Conservation (phyloP, 768 basidiomycete genomes). For the Mycena vitilis region DNA sequence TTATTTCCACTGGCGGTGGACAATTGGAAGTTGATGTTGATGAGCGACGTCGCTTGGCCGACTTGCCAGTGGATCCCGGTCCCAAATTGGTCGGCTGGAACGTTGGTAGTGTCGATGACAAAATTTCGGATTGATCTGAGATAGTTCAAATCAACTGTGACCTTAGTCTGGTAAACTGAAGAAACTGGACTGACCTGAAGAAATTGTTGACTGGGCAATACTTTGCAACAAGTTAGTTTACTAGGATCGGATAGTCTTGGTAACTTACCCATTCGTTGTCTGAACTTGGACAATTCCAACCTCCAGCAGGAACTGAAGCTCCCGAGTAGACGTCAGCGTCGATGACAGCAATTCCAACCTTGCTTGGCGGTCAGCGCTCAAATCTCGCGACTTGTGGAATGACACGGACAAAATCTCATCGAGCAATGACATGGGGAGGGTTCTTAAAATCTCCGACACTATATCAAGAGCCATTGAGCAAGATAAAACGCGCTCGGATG, state of each 20-base stretch:
- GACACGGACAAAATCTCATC: slow-evolving; percentile 42
- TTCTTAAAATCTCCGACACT: slow-evolving; percentile 46
- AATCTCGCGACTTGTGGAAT: background rate
- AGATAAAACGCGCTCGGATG: slow-evolving; percentile 39
- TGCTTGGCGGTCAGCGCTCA: background rate
- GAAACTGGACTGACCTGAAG: slow-evolving; percentile 50
- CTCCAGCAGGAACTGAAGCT: slow-evolving; percentile 9
- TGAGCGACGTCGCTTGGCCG: slow-evolving; percentile 63
- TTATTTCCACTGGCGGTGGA: slow-evolving; percentile 56
- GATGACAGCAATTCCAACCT: slow-evolving; percentile 42
- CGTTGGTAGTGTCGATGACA: slow-evolving; percentile 57
- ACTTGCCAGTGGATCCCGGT: slow-evolving; percentile 71
- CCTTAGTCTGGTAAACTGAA: background rate
- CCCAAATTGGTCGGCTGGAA: slow-evolving; percentile 52
- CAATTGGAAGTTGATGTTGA: slow-evolving; percentile 63
- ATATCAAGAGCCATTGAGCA: background rate
- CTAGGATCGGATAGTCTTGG: background rate
- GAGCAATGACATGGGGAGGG: slow-evolving; percentile 47
- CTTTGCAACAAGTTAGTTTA: slow-evolving; percentile 14
- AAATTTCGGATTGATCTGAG: slow-evolving; percentile 52
- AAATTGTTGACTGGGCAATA: slow-evolving; percentile 23
- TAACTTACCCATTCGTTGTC: slow-evolving; percentile 17
- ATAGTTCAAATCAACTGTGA: background rate
- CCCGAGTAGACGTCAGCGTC: slow-evolving; percentile 36
- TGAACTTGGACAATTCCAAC: slow-evolving; percentile 26